Conservation (phyloP, 2,329 filamentous ascomycete genomes). For the Elsinoe necatrix region DNA sequence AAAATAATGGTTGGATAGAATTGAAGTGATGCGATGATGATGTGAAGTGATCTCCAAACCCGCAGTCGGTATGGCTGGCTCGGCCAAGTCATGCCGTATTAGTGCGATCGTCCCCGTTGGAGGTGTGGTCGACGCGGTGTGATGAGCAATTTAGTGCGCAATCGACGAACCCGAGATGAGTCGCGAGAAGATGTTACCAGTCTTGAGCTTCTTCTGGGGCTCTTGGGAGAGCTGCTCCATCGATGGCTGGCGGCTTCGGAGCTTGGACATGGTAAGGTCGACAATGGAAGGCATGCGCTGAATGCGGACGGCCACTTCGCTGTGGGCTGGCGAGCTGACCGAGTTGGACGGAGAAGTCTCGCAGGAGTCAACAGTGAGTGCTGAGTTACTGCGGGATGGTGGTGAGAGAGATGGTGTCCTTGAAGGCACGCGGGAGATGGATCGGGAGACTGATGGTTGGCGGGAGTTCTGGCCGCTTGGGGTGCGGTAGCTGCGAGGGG, state of each 20-base stretch:
- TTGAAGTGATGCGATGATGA: slow-evolving; percentile 8
- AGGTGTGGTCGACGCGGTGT: slow-evolving; percentile 7
- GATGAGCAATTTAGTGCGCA: slow-evolving; percentile 16
- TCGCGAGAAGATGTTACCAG: slow-evolving; percentile 31
- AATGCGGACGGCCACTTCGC: slow-evolving; percentile 26
- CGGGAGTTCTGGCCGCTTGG: slow-evolving; percentile 21
- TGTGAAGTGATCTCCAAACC: slow-evolving; percentile 10
- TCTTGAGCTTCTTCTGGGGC: slow-evolving; percentile 30
- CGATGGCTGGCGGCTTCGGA: slow-evolving; percentile 18
- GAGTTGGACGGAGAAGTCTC: slow-evolving; percentile 29
- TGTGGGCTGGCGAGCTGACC: slow-evolving; percentile 25
- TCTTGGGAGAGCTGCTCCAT: slow-evolving; percentile 26
- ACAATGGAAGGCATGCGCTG: slow-evolving; percentile 37
- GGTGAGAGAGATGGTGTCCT: slow-evolving; percentile 43
- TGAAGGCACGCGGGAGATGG: slow-evolving; percentile 25
- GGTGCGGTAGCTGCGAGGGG: slow-evolving; percentile 28
- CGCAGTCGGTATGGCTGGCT: slow-evolving; percentile 9
- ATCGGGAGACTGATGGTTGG: slow-evolving; percentile 12
- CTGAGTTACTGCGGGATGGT: slow-evolving; percentile 34
- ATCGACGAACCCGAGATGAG: slow-evolving; percentile 28
- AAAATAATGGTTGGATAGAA: slow-evolving; percentile 3
- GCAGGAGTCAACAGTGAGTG: slow-evolving; percentile 29
- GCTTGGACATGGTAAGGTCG: slow-evolving; percentile 28
- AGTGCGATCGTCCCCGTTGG: slow-evolving; percentile 14
- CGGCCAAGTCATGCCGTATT: slow-evolving; percentile 13